Evolutionary conservation across 495 filamentous ascomycete genomes (phyloP), one percentile per base, ranked within the genome.

Genomic region (Pyronema omphalodes): DNA sequence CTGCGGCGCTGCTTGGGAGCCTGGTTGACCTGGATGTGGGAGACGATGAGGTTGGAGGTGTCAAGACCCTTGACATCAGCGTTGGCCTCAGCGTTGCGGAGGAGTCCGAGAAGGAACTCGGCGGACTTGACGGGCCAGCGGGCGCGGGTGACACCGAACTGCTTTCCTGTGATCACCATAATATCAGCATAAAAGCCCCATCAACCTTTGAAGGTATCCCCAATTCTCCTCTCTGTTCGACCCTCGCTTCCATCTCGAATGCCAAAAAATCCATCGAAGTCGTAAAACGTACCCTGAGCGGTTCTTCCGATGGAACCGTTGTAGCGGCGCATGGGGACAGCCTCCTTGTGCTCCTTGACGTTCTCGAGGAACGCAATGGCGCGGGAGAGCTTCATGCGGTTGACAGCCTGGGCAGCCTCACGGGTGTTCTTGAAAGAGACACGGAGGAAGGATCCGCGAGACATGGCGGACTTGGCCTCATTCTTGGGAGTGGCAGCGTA

Each of bases 11-110:
- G 87, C 80, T 95, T 95, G 66, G 91, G 91, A 57, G 91, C 91
- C 76, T 99, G 91, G 81, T 96, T 96, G 76, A 96, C 93, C 74
- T 96, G 91, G 74, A 99, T 96, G 79, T 93, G 91, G 83, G 93
- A 93, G 71, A 99, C 84, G 66, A 94, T 74, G 59, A 99, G 78
- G 76, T 88, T 93, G 74, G 80, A 78, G 64, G 86, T 95, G 73
- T 99, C 91, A 63, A 99, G 86, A 70, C 93, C 91, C 79, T 96
- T 96, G 71, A 85, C 84, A 65, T 96, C 93, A 68, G 91, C 91
- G 73, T 99, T 99, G 73, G 91, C 83, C 78, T 95, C 91, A 55
- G 91, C 91, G 73, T 99, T 99, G 79, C 88, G 93, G 64, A 99
- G 85, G 58, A 99, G 83, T 67, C 83, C 83, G 70, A 94, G 79